phyloP scores from a whole-genome alignment of 106 monocot species.

The Dactylorhiza incarnata region DNA sequence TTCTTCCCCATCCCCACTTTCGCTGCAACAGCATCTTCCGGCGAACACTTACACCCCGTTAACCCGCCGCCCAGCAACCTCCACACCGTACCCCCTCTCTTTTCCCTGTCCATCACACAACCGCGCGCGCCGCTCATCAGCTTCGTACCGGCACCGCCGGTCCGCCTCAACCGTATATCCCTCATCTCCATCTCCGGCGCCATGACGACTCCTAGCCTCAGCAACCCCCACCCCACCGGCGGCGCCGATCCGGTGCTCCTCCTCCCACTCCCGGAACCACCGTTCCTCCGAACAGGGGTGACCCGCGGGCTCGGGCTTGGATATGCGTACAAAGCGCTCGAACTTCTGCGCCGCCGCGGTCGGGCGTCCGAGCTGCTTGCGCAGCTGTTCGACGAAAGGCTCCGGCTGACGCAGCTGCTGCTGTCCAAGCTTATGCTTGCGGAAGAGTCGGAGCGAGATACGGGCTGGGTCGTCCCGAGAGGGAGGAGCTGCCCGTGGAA shows the following conservation, averaged over 20 bases:
- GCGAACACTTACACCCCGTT: slow-evolving; percentile 39
- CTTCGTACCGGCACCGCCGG: background rate
- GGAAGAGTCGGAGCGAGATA: background rate
- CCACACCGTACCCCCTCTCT: slow-evolving; percentile 7
- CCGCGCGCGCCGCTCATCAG: background rate
- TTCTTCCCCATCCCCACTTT: background rate
- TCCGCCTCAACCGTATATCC: slow-evolving; percentile 2
- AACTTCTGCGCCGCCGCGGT: slow-evolving; percentile 4
- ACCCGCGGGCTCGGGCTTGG: slow-evolving; percentile 61
- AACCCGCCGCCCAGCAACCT: slow-evolving; percentile 20
- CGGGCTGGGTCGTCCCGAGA: slow-evolving; percentile 9
- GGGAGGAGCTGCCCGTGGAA: slow-evolving; percentile 50
- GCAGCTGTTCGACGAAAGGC: slow-evolving; percentile 34
- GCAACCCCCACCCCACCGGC: slow-evolving; percentile 17
- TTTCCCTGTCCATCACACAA: background rate
- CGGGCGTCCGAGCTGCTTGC: slow-evolving; percentile 9
- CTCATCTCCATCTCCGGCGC: slow-evolving; percentile 41
- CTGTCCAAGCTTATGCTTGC: slow-evolving; percentile 14
- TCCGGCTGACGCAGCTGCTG: slow-evolving; percentile 36
- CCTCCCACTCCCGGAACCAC: background rate
- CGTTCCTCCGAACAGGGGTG: background rate
- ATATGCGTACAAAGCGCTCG: slow-evolving; percentile 38
- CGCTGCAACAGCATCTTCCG: slow-evolving; percentile 14
- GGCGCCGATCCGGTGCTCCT: slow-evolving; percentile 23
- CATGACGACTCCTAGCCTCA: slow-evolving; percentile 43